These are phyloP conservation scores for Camellia japonica DNA, from an alignment of 148 eudicot genomes.

Conservation along the genomic window DNA sequence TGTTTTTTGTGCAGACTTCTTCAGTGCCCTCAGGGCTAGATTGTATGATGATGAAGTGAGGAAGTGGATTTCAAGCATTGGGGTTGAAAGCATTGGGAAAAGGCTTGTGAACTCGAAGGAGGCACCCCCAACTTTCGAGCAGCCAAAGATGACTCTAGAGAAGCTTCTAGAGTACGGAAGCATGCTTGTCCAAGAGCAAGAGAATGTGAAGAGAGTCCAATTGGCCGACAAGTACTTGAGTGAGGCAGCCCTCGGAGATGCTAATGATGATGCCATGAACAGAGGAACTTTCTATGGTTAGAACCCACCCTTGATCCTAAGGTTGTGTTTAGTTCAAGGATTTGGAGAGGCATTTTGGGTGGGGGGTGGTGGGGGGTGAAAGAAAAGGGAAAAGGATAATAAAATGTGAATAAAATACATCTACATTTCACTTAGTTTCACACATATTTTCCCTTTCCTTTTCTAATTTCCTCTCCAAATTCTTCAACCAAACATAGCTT, in stretches of 20 bases:
- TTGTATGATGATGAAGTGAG: conserved; percentile 45
- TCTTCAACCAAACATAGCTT: no score
- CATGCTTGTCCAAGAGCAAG: conserved; percentile 45
- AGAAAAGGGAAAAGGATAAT: no score
- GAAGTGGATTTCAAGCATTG: conserved; percentile 30
- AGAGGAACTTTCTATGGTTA: conserved; percentile 36
- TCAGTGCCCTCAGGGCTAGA: conserved; percentile 44
- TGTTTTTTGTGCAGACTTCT: conserved; percentile 32
- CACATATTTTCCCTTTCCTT: no score
- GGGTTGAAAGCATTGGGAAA: conserved; percentile 33
- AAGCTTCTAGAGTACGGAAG: conserved; percentile 41
- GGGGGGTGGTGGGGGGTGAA: fast-evolving
- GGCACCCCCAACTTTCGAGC: conserved; percentile 30
- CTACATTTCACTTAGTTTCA: no score
- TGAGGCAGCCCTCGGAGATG: conserved; percentile 46
- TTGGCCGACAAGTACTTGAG: conserved; percentile 37
- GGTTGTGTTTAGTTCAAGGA: no score
- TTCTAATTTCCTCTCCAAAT: no score
- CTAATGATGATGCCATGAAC: conserved; percentile 37
- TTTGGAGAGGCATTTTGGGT: no score
- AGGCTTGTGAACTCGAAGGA: conserved; percentile 43
- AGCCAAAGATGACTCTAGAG: conserved; percentile 35
- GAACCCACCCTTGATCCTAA: conserved; percentile 4
- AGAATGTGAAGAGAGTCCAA: conserved; percentile 45
- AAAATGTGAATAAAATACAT: no score